These are phyloP conservation scores for Globisporangium paroecandrum DNA, from an alignment of 352 stramenopile genomes.

Conservation along the genomic window DNA sequence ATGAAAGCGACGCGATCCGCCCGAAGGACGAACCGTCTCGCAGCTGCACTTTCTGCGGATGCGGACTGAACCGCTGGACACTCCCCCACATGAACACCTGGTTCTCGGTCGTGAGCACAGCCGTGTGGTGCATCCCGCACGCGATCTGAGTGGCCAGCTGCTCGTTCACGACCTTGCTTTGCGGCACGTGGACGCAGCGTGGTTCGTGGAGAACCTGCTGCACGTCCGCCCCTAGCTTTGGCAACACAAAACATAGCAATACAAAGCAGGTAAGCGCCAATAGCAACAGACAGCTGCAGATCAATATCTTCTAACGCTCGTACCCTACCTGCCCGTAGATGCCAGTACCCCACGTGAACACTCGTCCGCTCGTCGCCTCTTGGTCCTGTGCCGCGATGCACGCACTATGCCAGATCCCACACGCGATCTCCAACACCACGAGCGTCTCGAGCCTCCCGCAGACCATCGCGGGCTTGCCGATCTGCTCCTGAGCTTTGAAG, in stretches of 20 bases:
- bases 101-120: constrained; percentile 45
- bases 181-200: constrained; percentile 30
- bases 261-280: background rate
- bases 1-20: constrained; percentile 55
- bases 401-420: constrained; percentile 70
- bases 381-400: constrained; percentile 39
- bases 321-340: constrained; percentile 53
- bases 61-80: constrained; percentile 39
- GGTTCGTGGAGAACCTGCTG: constrained; percentile 47
- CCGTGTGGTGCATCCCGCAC: constrained; percentile 68
- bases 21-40: constrained; percentile 33
- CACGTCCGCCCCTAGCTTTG: constrained; percentile 44
- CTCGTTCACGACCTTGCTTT: constrained; percentile 32
- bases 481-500: constrained; percentile 4
- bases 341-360: constrained; percentile 74
- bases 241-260: background rate
- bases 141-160: constrained; percentile 39
- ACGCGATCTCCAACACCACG: constrained; percentile 53
- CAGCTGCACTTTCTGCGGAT: constrained; percentile 34
- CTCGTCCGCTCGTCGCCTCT: constrained; percentile 21
- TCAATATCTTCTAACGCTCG: background rate
- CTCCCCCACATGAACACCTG: constrained; percentile 72
- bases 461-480: constrained; percentile 33
- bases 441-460: constrained; percentile 29
- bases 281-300: background rate